phyloP scores from a whole-genome alignment of 306 rosid genomes.

The Ammopiptanthus mongolicus region DNA sequence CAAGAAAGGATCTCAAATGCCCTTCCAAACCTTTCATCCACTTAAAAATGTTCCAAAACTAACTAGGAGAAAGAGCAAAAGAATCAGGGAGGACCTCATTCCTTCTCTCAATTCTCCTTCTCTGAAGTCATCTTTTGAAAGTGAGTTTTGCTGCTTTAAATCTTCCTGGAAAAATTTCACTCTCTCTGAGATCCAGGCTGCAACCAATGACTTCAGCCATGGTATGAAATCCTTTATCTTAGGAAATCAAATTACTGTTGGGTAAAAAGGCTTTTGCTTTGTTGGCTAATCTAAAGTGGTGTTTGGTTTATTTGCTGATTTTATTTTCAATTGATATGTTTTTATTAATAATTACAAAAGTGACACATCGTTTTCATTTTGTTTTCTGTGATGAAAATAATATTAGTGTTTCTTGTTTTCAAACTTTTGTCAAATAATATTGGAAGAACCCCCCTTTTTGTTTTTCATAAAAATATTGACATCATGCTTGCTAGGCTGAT shows the following conservation, averaged over 20 bases:
- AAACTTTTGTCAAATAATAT: background rate
- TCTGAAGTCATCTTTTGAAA: constrained; percentile 38
- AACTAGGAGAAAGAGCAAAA: constrained; percentile 69
- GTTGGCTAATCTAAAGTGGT: background rate
- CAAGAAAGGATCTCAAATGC: constrained; percentile 63
- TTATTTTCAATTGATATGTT: background rate
- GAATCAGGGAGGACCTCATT: constrained; percentile 57
- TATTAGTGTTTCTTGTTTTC: background rate
- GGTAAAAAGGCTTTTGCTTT: background rate
- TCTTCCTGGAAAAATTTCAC: constrained; percentile 82
- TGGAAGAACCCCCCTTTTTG: background rate
- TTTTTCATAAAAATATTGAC: background rate
- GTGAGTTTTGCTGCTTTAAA: constrained; percentile 56
- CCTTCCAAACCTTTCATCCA: constrained; percentile 51
- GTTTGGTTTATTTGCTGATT: background rate
- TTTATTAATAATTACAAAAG: too few relatives aligned
- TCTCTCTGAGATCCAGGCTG: constrained; percentile 50
- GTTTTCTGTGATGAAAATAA: too few relatives aligned
- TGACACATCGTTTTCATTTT: background rate
- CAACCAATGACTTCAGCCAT: constrained; percentile 70
- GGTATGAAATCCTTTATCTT: constrained; percentile 40
- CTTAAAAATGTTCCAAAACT: constrained; percentile 51
- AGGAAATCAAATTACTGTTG: background rate
- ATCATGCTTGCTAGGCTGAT: constrained; percentile 24
- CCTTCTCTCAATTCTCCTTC: constrained; percentile 46